phyloP scores from a whole-genome alignment of 2,329 filamentous ascomycete species.

The Scytalidium lignicola region DNA sequence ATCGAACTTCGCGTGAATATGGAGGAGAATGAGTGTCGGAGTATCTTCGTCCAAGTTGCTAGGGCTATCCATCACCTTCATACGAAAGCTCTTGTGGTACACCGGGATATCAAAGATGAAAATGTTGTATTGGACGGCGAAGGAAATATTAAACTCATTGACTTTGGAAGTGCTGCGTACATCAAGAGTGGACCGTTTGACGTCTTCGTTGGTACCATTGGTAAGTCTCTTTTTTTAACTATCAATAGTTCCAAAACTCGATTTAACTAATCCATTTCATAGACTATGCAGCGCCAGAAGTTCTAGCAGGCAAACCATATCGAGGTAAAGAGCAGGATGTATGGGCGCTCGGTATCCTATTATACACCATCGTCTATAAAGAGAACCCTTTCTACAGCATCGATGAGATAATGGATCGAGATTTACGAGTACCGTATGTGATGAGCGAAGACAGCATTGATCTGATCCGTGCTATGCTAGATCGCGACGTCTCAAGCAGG shows the following conservation, averaged over 20 bases:
- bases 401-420: constrained; percentile 98
- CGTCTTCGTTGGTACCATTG: constrained; percentile 97
- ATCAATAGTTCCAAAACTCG: too few relatives aligned
- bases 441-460: constrained; percentile 91
- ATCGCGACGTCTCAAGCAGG: constrained; percentile 78
- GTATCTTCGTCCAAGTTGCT: constrained; percentile 92
- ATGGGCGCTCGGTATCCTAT: constrained; percentile 92
- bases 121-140: constrained; percentile 96
- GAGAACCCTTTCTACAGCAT: constrained; percentile 99
- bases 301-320: constrained; percentile 87
- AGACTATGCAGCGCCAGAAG: constrained; percentile 99
- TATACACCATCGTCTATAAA: constrained; percentile 99
- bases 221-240: constrained; percentile 51
- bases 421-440: constrained; percentile 82
- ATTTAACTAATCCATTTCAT: constrained; percentile 10
- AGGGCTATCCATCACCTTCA: constrained; percentile 88
- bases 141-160: constrained; percentile 92
- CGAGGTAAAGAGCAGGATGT: constrained; percentile 96
- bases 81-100: constrained; percentile 83
- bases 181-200: constrained; percentile 98
- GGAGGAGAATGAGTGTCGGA: constrained; percentile 89
- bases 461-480: constrained; percentile 84
- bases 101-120: constrained; percentile 98
- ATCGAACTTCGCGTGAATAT: constrained; percentile 95
- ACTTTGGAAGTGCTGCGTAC: constrained; percentile 96